These are phyloP conservation scores for Botrytis porri DNA, from an alignment of 2,329 filamentous ascomycete genomes.

Conservation along the genomic window DNA sequence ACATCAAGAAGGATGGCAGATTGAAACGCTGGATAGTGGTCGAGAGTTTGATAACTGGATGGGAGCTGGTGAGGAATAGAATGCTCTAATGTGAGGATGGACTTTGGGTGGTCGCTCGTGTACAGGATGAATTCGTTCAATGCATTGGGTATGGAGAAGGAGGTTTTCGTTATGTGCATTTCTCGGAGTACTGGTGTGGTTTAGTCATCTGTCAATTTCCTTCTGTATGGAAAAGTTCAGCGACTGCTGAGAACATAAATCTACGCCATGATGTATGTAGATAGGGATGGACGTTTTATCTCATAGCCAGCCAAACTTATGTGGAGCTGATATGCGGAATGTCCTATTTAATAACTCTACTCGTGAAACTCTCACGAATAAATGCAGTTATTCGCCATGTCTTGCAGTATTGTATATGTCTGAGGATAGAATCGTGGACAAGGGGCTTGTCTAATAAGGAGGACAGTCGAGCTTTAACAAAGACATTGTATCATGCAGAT, in stretches of 20 bases:
- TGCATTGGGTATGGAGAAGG: slow-evolving; percentile 15
- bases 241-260: neutral
- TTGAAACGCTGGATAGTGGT: slow-evolving; percentile 34
- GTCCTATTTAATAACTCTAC: neutral
- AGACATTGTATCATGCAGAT: slow-evolving; percentile 24
- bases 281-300: slow-evolving; percentile 7
- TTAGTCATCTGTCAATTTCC: neutral
- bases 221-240: slow-evolving; percentile 5
- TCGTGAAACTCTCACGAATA: neutral
- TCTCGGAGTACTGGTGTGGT: neutral
- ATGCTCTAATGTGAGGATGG: neutral
- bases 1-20: slow-evolving; percentile 37
- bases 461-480: slow-evolving; percentile 13
- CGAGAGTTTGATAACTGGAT: slow-evolving; percentile 39
- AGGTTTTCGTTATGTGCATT: slow-evolving; percentile 13
- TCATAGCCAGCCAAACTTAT: neutral
- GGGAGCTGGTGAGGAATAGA: slow-evolving; percentile 25
- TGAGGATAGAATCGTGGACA: neutral
- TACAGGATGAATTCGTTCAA: slow-evolving; percentile 12
- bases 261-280: slow-evolving; percentile 4
- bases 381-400: neutral
- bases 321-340: neutral
- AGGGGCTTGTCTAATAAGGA: slow-evolving; percentile 3
- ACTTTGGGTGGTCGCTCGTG: slow-evolving; percentile 4
- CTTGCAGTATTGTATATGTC: neutral